Conservation (phyloP, 2,329 filamentous ascomycete species). For the Pleoardoris graminearum region DNA sequence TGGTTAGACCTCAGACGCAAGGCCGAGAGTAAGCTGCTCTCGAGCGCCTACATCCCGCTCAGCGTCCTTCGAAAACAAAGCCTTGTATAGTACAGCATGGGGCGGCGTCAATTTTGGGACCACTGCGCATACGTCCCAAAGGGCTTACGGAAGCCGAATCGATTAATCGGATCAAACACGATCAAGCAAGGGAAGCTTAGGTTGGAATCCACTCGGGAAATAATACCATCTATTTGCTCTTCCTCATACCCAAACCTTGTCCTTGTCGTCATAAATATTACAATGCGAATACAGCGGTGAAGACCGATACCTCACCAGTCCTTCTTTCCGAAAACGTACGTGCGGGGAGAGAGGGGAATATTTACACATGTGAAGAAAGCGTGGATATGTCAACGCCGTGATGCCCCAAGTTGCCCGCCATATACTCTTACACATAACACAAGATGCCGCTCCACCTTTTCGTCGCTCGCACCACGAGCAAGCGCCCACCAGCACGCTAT, state of each 20-base stretch:
- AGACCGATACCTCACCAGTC: constrained; percentile 3
- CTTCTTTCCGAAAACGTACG: constrained; percentile 21
- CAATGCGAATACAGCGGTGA: constrained; percentile 20
- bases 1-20: neutral
- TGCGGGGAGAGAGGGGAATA: constrained; percentile 36
- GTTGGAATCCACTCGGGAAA: too few species aligned
- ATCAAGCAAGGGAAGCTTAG: neutral
- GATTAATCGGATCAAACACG: neutral
- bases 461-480: too few species aligned
- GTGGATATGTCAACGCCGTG: constrained; percentile 20
- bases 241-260: constrained; percentile 3
- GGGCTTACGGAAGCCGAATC: neutral
- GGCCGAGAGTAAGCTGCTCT: too few species aligned
- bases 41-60: neutral
- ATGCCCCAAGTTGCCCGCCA: constrained; percentile 20
- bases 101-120: constrained; percentile 22
- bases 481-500: too few species aligned
- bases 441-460: too few species aligned
- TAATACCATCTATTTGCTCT: constrained; percentile 6
- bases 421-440: constrained; percentile 29
- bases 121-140: neutral
- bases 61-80: neutral
- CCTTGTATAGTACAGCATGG: constrained; percentile 33
- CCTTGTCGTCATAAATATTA: constrained; percentile 22
- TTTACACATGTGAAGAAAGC: constrained; percentile 24